phyloP scores from a whole-genome alignment of 495 filamentous ascomycete genomes.

The Sabuloglossum arenarium region DNA sequence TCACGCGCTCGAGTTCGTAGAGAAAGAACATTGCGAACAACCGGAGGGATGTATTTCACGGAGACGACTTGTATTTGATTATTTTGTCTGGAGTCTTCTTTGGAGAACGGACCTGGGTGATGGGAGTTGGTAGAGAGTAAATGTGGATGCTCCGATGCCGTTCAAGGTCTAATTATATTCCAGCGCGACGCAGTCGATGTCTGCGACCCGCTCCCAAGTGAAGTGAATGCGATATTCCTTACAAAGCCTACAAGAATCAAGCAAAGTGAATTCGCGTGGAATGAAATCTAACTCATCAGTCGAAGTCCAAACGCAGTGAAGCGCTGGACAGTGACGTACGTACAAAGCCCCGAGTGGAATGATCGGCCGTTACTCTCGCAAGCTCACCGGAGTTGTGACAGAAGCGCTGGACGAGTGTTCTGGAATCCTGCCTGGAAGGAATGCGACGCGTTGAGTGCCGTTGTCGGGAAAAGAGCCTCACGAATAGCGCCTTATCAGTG shows the following conservation, averaged over 20 bases:
- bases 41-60: background rate
- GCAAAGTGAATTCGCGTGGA: background rate
- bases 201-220: background rate
- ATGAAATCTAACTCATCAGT: slow-evolving; percentile 3
- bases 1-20: slow-evolving; percentile 77
- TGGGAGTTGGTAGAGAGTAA: background rate
- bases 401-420: background rate
- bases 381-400: background rate
- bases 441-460: background rate
- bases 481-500: background rate
- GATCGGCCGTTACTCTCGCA: background rate
- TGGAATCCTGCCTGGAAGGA: background rate
- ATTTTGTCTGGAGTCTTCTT: background rate
- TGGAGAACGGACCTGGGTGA: background rate
- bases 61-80: background rate
- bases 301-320: background rate
- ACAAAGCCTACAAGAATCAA: background rate
- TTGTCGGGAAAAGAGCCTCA: background rate
- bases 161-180: background rate
- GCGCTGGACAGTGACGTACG: background rate
- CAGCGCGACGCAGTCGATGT: background rate
- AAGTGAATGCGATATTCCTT: background rate
- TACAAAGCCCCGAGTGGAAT: background rate
- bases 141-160: background rate
- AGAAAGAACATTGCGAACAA: slow-evolving; percentile 75